A percentile compares a stretch with the other conserved stretches of the same genome.
phyloP scores from a whole-genome alignment of 2,329 filamentous ascomycete genomes.

The Beauveria rudraprayagi region DNA sequence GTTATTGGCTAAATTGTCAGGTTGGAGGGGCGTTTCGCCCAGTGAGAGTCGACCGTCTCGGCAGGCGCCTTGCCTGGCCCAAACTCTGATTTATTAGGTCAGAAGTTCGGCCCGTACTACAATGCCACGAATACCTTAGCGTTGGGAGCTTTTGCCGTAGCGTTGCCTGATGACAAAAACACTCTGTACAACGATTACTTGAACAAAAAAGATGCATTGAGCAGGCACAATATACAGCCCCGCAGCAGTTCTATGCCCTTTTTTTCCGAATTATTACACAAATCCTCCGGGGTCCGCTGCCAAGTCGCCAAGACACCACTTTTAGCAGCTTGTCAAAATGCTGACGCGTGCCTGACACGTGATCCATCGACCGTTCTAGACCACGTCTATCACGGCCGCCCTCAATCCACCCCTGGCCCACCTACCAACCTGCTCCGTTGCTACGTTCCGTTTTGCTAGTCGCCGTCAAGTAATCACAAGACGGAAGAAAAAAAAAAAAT shows the following conservation, averaged over 20 bases:
- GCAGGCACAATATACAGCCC: background rate
- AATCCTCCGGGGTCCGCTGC: background rate
- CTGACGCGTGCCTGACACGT: slow-evolving; percentile 10
- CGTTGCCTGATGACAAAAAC: too few relatives aligned
- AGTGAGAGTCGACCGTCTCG: too few relatives aligned
- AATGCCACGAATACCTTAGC: too few relatives aligned
- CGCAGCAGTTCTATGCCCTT: background rate
- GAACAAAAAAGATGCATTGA: too few relatives aligned
- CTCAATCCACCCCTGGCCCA: background rate
- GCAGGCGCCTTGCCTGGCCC: too few relatives aligned
- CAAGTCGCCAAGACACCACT: background rate
- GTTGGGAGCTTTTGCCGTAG: too few relatives aligned
- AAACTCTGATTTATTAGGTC: too few relatives aligned
- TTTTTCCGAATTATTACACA: too few relatives aligned
- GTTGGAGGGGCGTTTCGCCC: background rate
- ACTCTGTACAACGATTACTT: too few relatives aligned
- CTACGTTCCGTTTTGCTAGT: background rate
- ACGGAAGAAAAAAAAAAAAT: background rate
- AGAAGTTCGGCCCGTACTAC: too few relatives aligned
- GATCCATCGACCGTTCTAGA: slow-evolving; percentile 10
- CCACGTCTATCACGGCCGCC: slow-evolving; percentile 3
- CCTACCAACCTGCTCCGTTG: background rate
- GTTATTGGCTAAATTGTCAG: slow-evolving; percentile 1
- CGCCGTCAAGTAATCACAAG: background rate
- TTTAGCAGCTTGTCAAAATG: background rate